Percentiles rank a stretch among this genome's conserved stretches.
These are phyloP conservation scores for Aspergillus carbonarius DNA, from an alignment of 2,329 filamentous ascomycete species.

Conservation along the genomic window DNA sequence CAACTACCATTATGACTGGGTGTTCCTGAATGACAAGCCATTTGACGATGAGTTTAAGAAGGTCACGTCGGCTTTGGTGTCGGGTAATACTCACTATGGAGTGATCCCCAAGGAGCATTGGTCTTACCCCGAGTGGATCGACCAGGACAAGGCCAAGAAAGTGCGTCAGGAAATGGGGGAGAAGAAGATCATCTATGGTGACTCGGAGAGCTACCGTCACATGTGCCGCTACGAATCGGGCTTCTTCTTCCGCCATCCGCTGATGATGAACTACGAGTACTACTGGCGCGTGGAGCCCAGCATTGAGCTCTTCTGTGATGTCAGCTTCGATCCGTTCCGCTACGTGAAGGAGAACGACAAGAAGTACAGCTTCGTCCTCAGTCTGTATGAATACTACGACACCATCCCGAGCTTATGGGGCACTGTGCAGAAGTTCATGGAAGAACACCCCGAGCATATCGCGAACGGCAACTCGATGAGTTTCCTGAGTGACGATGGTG, in stretches of 20 bases:
- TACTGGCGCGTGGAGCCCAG: slow-evolving; percentile 99
- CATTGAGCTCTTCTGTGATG: slow-evolving; percentile 93
- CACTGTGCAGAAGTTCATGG: slow-evolving; percentile 90
- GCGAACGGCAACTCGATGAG: slow-evolving; percentile 79
- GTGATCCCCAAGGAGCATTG: slow-evolving; percentile 89
- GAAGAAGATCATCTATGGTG: slow-evolving; percentile 96
- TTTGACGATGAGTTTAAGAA: slow-evolving; percentile 94
- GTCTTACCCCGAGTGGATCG: slow-evolving; percentile 95
- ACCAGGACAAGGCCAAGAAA: slow-evolving; percentile 86
- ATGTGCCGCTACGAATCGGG: slow-evolving; percentile 99
- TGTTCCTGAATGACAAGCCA: slow-evolving; percentile 94
- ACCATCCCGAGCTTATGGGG: slow-evolving; percentile 97
- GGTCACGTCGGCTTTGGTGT: slow-evolving; percentile 84
- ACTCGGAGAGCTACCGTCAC: slow-evolving; percentile 94
- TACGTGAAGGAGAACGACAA: slow-evolving; percentile 95
- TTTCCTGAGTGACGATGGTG: slow-evolving; percentile 88
- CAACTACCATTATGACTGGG: slow-evolving; percentile 97
- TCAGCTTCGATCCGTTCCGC: slow-evolving; percentile 94
- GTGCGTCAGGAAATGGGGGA: slow-evolving; percentile 92
- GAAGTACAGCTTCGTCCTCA: slow-evolving; percentile 97
- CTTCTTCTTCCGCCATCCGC: slow-evolving; percentile 94
- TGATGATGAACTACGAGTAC: slow-evolving; percentile 97
- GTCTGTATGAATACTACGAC: slow-evolving; percentile 93
- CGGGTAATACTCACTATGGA: slow-evolving; percentile 88
- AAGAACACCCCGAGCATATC: slow-evolving; percentile 85